These are phyloP conservation scores for Golubevia sp. DNA, from an alignment of 1,284 basidiomycete genomes.

Conservation along the genomic window DNA sequence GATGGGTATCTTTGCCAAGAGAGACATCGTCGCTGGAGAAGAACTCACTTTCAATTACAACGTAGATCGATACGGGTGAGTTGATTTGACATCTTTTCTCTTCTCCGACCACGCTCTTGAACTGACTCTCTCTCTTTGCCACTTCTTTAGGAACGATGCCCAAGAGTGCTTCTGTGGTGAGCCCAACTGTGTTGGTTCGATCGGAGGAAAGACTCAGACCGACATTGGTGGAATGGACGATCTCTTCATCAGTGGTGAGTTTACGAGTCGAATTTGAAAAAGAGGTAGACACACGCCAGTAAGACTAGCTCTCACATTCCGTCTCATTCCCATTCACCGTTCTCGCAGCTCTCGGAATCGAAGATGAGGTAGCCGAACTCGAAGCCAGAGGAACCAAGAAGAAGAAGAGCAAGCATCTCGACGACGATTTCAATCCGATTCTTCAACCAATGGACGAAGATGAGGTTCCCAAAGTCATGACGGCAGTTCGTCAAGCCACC, in stretches of 20 bases:
- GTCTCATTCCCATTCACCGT: background rate
- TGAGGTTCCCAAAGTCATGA: slow-evolving; percentile 87
- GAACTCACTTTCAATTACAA: slow-evolving; percentile 99
- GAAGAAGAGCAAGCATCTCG: slow-evolving; percentile 88
- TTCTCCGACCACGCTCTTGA: background rate
- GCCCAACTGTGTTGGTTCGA: slow-evolving; percentile 89
- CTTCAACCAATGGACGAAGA: slow-evolving; percentile 76
- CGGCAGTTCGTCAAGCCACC: slow-evolving; percentile 84
- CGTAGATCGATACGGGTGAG: slow-evolving; percentile 95
- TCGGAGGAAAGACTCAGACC: slow-evolving; percentile 98
- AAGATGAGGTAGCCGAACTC: slow-evolving; percentile 81
- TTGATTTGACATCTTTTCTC: slow-evolving; percentile 15
- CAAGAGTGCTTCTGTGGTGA: slow-evolving; percentile 96
- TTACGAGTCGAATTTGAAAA: background rate
- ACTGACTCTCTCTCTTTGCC: background rate
- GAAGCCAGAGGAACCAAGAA: slow-evolving; percentile 83
- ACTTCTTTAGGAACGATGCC: slow-evolving; percentile 76
- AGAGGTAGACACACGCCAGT: slow-evolving; percentile 6
- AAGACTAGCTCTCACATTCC: slow-evolving; percentile 4
- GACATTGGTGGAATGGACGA: slow-evolving; percentile 92
- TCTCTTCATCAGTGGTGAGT: slow-evolving; percentile 85
- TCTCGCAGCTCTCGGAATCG: slow-evolving; percentile 83
- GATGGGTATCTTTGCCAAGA: slow-evolving; percentile 97
- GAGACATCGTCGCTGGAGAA: slow-evolving; percentile 79
- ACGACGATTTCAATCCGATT: slow-evolving; percentile 80